Percentiles rank a stretch among this genome's conserved stretches.
Conservation (phyloP, 768 basidiomycete species). For the Lyophyllum atratum region DNA sequence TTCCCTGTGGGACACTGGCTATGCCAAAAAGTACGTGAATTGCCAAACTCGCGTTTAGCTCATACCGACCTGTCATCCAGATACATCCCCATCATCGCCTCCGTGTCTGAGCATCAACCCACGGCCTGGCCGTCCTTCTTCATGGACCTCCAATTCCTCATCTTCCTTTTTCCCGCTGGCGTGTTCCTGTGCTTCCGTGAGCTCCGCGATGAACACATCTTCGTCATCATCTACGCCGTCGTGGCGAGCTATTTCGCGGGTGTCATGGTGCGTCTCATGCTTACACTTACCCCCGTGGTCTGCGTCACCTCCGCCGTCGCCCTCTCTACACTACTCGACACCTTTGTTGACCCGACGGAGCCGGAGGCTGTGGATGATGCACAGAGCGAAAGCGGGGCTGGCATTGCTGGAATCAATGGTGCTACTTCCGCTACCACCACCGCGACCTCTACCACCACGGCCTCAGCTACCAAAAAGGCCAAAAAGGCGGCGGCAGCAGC, state of each 20-base stretch:
- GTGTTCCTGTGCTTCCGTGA: constrained; percentile 93
- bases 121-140: constrained; percentile 99
- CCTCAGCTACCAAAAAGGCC: constrained; percentile 54
- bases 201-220: constrained; percentile 94
- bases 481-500: constrained; percentile 51
- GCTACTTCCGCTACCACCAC: constrained; percentile 25
- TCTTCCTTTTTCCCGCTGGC: constrained; percentile 97
- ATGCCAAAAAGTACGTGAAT: constrained; percentile 85
- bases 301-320: constrained; percentile 93
- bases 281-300: constrained; percentile 95
- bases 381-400: constrained; percentile 27
- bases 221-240: constrained; percentile 97
- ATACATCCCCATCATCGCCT: constrained; percentile 97
- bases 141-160: constrained; percentile 98
- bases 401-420: constrained; percentile 4
- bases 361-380: constrained; percentile 47
- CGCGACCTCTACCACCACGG: constrained; percentile 29
- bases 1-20: constrained; percentile 98
- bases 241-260: constrained; percentile 98
- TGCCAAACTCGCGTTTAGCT: constrained; percentile 4
- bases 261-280: constrained; percentile 99
- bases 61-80: constrained; percentile 36
- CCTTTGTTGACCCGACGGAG: constrained; percentile 83
- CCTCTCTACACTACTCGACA: constrained; percentile 83
- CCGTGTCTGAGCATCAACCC: constrained; percentile 98